A percentile compares a stretch with the other conserved stretches of the same genome.
These are phyloP conservation scores for Silene vulgaris DNA, from an alignment of 179 eudicot species.

Conservation along the genomic window DNA sequence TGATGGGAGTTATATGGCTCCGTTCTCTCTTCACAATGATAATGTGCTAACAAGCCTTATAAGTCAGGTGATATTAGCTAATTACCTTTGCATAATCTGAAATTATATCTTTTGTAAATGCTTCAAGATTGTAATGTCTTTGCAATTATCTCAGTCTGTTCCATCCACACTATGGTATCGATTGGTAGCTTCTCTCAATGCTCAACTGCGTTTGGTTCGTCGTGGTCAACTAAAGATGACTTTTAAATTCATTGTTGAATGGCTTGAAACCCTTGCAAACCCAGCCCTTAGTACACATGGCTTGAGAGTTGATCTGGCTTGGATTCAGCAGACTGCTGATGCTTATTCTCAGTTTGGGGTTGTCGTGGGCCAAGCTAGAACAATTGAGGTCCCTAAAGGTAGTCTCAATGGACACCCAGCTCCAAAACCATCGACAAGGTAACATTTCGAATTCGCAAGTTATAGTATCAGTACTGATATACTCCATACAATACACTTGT, in stretches of 20 bases:
- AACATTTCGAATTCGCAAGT: background rate
- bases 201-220: slow-evolving; percentile 79
- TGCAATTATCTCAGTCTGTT: slow-evolving; percentile 48
- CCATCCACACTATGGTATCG: slow-evolving; percentile 94
- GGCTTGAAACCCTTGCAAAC: slow-evolving; percentile 82
- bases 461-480: background rate
- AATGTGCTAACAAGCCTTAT: slow-evolving; percentile 80
- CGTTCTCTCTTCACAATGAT: slow-evolving; percentile 80
- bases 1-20: slow-evolving; percentile 93
- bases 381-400: slow-evolving; percentile 15
- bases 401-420: slow-evolving; percentile 18
- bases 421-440: slow-evolving; percentile 32
- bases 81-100: slow-evolving; percentile 11
- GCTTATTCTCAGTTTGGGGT: slow-evolving; percentile 88
- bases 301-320: slow-evolving; percentile 64
- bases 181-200: slow-evolving; percentile 85
- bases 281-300: slow-evolving; percentile 54
- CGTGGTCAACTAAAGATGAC: slow-evolving; percentile 58
- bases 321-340: slow-evolving; percentile 66
- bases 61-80: slow-evolving; percentile 59
- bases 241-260: slow-evolving; percentile 48
- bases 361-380: slow-evolving; percentile 43
- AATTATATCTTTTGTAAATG: background rate
- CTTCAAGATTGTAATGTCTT: background rate
- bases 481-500: background rate